Evolutionary conservation across 148 eudicot genomes (phyloP).

Genomic region (Persicaria maculosa): DNA sequence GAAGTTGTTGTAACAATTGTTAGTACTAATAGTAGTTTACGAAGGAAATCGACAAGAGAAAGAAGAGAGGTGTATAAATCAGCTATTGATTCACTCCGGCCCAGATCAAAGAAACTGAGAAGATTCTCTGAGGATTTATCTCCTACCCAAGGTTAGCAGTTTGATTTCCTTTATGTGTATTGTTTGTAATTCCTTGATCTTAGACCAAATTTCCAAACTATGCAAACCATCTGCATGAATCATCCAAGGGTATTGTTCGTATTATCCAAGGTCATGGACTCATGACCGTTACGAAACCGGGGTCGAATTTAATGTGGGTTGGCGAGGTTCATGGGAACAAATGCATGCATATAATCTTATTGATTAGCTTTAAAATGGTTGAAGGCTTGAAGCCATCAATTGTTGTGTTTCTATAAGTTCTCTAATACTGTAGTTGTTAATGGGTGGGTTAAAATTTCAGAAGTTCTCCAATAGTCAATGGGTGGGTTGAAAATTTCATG

Average conservation of each 20-base stretch:
- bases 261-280: not conserved
- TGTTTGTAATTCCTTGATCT: not conserved
- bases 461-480: not conserved
- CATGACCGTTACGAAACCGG: not conserved
- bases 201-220: not conserved
- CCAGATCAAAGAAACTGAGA: slow-evolving; percentile 26
- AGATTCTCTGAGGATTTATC: slow-evolving; percentile 18
- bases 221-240: not conserved
- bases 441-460: not conserved
- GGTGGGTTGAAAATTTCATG: not conserved
- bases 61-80: slow-evolving; percentile 16
- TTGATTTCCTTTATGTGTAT: not conserved
- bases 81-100: slow-evolving; percentile 16
- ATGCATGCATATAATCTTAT: not conserved
- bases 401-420: not conserved
- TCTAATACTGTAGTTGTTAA: not conserved
- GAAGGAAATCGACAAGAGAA: slow-evolving; percentile 11
- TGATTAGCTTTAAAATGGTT: not conserved
- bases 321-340: not conserved
- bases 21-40: not conserved
- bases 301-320: not conserved
- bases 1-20: not conserved
- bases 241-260: not conserved
- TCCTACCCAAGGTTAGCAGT: slow-evolving; percentile 28
- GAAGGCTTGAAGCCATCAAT: not conserved